A percentile compares a stretch with the other conserved stretches of the same genome.
Conservation (phyloP, 805 yeast species). For the Pichia ethanolica region DNA sequence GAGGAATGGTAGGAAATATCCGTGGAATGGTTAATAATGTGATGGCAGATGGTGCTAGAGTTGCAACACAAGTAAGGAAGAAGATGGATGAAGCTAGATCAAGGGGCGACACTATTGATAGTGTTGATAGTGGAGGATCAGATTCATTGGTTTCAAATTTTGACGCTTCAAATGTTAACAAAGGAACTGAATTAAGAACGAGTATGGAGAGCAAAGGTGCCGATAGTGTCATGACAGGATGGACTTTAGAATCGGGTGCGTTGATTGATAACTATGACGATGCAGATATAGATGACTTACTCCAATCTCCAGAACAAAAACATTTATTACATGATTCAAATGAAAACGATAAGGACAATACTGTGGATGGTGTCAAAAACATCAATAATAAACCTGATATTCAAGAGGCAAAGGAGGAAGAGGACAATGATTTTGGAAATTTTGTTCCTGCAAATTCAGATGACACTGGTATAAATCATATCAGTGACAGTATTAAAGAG, state of each 20-base stretch:
- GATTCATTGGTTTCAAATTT: neutral
- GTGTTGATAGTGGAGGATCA: slow-evolving; percentile 6
- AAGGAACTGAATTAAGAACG: neutral
- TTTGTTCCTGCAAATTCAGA: slow-evolving; percentile 20
- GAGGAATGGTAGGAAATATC: slow-evolving; percentile 44
- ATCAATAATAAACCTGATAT: neutral
- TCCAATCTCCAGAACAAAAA: neutral
- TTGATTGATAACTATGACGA: slow-evolving; percentile 6
- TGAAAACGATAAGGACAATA: slow-evolving; percentile 12
- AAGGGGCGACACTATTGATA: slow-evolving; percentile 7
- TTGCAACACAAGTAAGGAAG: slow-evolving; percentile 81
- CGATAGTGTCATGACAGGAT: slow-evolving; percentile 11
- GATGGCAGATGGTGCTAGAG: slow-evolving; percentile 85
- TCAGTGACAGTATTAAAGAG: neutral
- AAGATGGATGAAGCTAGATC: slow-evolving; percentile 70
- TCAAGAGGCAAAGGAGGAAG: slow-evolving; percentile 12
- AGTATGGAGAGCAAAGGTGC: slow-evolving; percentile 10
- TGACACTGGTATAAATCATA: neutral
- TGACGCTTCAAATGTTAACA: neutral
- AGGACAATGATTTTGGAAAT: slow-evolving; percentile 29
- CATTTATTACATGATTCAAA: neutral
- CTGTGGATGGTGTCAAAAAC: slow-evolving; percentile 8
- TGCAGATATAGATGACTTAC: slow-evolving; percentile 6
- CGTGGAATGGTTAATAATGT: slow-evolving; percentile 88
- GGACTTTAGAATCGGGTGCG: slow-evolving; percentile 8